phyloP scores from a whole-genome alignment of 768 basidiomycete genomes.

The Hygrophorus russula region DNA sequence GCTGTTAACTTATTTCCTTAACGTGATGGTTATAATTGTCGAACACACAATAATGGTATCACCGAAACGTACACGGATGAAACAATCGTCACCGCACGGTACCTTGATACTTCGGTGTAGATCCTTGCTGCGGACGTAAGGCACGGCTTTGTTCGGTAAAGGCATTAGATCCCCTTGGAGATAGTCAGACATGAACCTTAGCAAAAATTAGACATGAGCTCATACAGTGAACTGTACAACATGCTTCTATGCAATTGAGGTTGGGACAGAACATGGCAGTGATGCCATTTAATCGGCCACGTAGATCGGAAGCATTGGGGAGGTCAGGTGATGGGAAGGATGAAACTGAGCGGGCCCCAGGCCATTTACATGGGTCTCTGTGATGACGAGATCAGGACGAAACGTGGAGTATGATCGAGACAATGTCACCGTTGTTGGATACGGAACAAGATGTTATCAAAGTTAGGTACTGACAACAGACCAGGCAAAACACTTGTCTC shows the following conservation, averaged over 20 bases:
- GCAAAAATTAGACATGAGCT: not conserved
- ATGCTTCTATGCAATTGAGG: conserved; percentile 36
- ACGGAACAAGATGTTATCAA: conserved; percentile 12
- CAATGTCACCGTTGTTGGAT: not conserved
- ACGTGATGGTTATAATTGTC: not conserved
- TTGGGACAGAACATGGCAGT: conserved; percentile 42
- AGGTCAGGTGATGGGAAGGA: conserved; percentile 4
- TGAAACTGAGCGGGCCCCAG: conserved; percentile 7
- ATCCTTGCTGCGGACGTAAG: conserved; percentile 14
- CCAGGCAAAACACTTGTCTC: conserved; percentile 32
- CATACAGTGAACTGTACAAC: conserved; percentile 41
- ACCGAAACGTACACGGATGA: conserved; percentile 11
- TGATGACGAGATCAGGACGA: not conserved
- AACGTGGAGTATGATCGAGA: not conserved
- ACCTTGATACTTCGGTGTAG: conserved; percentile 10
- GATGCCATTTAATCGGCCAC: conserved; percentile 14
- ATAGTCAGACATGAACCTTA: not conserved
- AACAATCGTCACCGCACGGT: conserved; percentile 24
- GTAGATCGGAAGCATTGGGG: conserved; percentile 6
- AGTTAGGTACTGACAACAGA: too few relatives aligned
- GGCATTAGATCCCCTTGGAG: conserved; percentile 17
- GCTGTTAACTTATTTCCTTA: not conserved
- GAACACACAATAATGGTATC: not conserved
- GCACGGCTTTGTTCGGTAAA: conserved; percentile 15
- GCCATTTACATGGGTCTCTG: conserved; percentile 13